Conservation (phyloP, 805 yeast genomes). For the Pichia californica region DNA sequence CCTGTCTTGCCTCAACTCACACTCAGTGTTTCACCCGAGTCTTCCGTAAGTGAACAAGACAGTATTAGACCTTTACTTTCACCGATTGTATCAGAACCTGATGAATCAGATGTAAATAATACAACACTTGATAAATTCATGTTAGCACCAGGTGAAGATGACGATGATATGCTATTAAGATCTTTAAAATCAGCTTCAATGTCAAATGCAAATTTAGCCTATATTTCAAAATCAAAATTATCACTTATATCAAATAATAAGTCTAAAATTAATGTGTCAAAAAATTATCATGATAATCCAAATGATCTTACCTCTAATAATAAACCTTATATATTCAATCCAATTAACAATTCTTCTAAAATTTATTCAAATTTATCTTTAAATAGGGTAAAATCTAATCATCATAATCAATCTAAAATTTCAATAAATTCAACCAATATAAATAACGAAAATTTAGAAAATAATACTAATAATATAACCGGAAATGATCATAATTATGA, state of each 20-base stretch:
- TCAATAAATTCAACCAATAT: neutral
- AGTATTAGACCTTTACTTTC: constrained; percentile 7
- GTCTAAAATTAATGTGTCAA: neutral
- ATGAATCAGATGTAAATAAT: neutral
- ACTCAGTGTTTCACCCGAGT: neutral
- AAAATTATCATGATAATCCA: constrained; percentile 7
- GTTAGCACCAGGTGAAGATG: constrained; percentile 7
- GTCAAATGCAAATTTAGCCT: neutral
- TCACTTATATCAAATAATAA: constrained; percentile 1
- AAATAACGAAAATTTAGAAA: neutral
- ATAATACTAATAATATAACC: neutral
- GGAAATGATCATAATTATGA: neutral
- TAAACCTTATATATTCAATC: constrained; percentile 3
- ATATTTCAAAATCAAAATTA: constrained; percentile 1
- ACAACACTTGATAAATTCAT: neutral
- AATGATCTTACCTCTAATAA: neutral
- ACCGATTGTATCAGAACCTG: constrained; percentile 8
- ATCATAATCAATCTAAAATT: neutral
- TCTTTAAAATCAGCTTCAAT: constrained; percentile 7
- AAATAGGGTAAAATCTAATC: neutral
- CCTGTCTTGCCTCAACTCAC: constrained; percentile 1
- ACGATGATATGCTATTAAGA: constrained; percentile 5
- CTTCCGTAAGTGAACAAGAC: neutral
- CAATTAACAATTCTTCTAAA: constrained; percentile 2
- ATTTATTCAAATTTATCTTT: neutral